A percentile compares a stretch with the other conserved stretches of the same genome.
Conservation (phyloP, 495 filamentous ascomycete genomes). For the Aspergillus heteromorphus region DNA sequence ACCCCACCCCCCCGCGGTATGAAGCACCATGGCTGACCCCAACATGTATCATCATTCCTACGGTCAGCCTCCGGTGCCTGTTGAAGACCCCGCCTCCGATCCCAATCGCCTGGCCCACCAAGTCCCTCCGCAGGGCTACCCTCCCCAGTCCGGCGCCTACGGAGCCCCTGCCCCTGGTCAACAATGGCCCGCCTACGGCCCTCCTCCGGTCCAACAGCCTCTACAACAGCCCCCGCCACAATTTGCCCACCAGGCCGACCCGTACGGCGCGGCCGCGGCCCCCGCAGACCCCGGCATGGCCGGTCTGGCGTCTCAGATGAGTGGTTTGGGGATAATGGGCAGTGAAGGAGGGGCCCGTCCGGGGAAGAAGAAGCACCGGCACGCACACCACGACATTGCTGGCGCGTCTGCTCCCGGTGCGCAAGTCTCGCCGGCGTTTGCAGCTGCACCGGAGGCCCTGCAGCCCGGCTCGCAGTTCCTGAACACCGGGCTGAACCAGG, state of each 20-base stretch:
- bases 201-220: constrained; percentile 24
- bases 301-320: constrained; percentile 81
- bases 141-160: constrained; percentile 57
- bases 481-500: constrained; percentile 58
- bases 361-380: constrained; percentile 88
- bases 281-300: constrained; percentile 43
- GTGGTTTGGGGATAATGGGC: constrained; percentile 65
- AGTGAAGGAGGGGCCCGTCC: constrained; percentile 50
- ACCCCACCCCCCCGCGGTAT: constrained; percentile 7
- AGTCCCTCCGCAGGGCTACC: constrained; percentile 43
- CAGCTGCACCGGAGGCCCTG: constrained; percentile 53
- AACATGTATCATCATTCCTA: constrained; percentile 73
- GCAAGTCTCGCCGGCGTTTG: constrained; percentile 55
- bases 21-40: constrained; percentile 63
- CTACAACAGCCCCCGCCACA: constrained; percentile 14
- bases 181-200: constrained; percentile 43
- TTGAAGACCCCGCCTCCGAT: constrained; percentile 62
- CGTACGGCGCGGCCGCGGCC: constrained; percentile 26
- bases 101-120: constrained; percentile 54
- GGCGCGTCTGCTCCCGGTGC: constrained; percentile 41
- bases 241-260: constrained; percentile 30
- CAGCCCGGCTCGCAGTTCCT: constrained; percentile 62
- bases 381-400: constrained; percentile 87
- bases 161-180: constrained; percentile 32
- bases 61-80: constrained; percentile 47